Evolutionary conservation across 495 filamentous ascomycete genomes (phyloP), one percentile per base, ranked within the genome.

Genomic region (Rhypophila decipiens): DNA sequence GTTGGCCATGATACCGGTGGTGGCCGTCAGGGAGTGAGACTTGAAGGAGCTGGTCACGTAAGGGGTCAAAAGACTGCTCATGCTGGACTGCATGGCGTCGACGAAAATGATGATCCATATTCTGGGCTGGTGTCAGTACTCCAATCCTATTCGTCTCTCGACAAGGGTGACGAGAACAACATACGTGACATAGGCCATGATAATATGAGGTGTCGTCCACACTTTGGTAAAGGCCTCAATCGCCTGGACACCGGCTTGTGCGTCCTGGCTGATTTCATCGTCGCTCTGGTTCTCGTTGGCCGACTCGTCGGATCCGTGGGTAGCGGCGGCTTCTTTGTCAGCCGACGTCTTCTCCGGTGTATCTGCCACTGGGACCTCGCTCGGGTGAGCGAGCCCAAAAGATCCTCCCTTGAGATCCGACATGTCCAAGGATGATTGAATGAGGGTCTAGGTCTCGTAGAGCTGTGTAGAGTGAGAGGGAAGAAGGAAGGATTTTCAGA

Each of bases 81-180:
- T 69, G 24, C 65, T 59, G 39, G 70, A 64, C 47, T 74, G 67
- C 24, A 77, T 54, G 12, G 70, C 63, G 42, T 76, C 69, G 63
- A 74, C 60, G 47, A 78, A 75, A 52, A 70, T 75, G 55, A 79
- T 67, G 51, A 74, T 23, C 70, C 71, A 77, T 46, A 78, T 76
- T 7, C 71, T 77, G 43, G 8, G 21, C 2, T 13, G 4, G 3
- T 3, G 34, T 21, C 17, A 46, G 34, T 23, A 24, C n/a, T n/a
- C n/a, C n/a, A n/a, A n/a, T n/a, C n/a, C n/a, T n/a, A n/a, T n/a
- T n/a, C n/a, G n/a, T n/a, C n/a, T n/a, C n/a, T n/a, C n/a, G n/a
- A n/a, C n/a, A n/a, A n/a, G n/a, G n/a, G n/a, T n/a, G n/a, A n/a
- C n/a, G n/a, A n/a, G n/a, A 2, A 2, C 0, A 15, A 51, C 57